A percentile compares a stretch with the other conserved stretches of the same genome.
Conservation (phyloP, 768 basidiomycete genomes). For the Amanita rimosa region DNA sequence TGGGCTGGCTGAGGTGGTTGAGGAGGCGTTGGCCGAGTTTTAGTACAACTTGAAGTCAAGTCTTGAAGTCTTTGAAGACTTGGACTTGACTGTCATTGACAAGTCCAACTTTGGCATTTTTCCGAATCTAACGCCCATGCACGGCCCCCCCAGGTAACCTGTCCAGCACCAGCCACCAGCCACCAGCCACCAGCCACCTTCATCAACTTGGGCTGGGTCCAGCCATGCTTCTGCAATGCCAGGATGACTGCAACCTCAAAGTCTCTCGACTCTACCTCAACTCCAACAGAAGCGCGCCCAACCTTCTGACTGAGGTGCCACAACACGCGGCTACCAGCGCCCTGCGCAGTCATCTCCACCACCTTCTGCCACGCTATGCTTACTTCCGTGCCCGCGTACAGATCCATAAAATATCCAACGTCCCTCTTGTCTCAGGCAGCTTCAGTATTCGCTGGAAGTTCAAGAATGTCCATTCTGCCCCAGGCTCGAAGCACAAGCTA, state of each 20-base stretch:
- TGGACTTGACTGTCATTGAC: too few relatives aligned
- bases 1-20: slow-evolving; percentile 56
- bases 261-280: background rate
- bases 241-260: slow-evolving; percentile 2
- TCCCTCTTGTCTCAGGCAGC: slow-evolving; percentile 62
- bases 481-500: slow-evolving; percentile 28
- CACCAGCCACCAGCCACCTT: too few relatives aligned
- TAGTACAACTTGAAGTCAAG: background rate
- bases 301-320: background rate
- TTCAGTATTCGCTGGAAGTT: slow-evolving; percentile 67
- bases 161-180: too few relatives aligned
- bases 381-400: slow-evolving; percentile 50
- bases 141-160: background rate
- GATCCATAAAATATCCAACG: slow-evolving; percentile 58
- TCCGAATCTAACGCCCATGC: background rate
- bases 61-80: too few relatives aligned
- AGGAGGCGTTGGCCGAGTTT: slow-evolving; percentile 30
- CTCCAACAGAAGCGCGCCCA: slow-evolving; percentile 3
- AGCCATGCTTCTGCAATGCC: background rate
- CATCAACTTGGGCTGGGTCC: background rate
- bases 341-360: slow-evolving; percentile 47
- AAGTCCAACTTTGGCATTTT: background rate
- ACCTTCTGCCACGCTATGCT: slow-evolving; percentile 54
- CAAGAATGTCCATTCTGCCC: slow-evolving; percentile 34
- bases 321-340: slow-evolving; percentile 11